Percentiles rank a stretch among this genome's conserved stretches.
Evolutionary conservation across 2,329 filamentous ascomycete genomes (phyloP).

Genomic region (Sphaerulina vaccinii): DNA sequence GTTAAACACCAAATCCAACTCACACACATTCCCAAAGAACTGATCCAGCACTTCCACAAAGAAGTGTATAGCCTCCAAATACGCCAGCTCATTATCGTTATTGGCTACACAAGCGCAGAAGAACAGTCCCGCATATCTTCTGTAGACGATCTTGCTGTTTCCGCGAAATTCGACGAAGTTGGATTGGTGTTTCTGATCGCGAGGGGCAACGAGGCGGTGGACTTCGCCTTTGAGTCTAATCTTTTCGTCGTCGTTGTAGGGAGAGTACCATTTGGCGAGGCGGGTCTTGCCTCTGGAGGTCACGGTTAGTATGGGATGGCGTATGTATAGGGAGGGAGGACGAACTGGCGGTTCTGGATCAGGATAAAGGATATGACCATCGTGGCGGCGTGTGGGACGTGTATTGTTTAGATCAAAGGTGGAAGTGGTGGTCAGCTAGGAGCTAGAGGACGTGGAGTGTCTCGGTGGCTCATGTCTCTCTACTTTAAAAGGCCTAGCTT

Average conservation of each 20-base stretch:
- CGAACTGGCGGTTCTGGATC: slow-evolving; percentile 82
- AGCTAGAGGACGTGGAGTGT: not conserved
- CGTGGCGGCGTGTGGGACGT: slow-evolving; percentile 19
- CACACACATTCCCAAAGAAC: slow-evolving; percentile 98
- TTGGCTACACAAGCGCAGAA: slow-evolving; percentile 99
- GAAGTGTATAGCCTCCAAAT: slow-evolving; percentile 97
- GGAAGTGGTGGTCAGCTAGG: not conserved
- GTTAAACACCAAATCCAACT: slow-evolving; percentile 82
- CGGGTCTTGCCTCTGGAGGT: slow-evolving; percentile 85
- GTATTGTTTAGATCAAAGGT: not conserved
- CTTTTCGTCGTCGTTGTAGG: slow-evolving; percentile 98
- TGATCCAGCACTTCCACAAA: slow-evolving; percentile 98
- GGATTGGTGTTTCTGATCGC: slow-evolving; percentile 98
- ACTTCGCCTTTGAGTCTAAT: slow-evolving; percentile 99
- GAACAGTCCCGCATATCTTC: slow-evolving; percentile 95
- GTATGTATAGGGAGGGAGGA: slow-evolving; percentile 1
- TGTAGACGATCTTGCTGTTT: slow-evolving; percentile 90
- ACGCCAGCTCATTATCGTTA: slow-evolving; percentile 97
- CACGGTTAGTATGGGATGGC: slow-evolving; percentile 23
- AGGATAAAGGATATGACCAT: slow-evolving; percentile 82
- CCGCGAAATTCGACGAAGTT: slow-evolving; percentile 97
- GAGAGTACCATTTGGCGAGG: slow-evolving; percentile 97
- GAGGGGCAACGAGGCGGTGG: slow-evolving; percentile 93
- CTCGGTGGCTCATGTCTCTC: not conserved
- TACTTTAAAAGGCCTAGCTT: not conserved